These are phyloP conservation scores for Poterioochromonas sp. DNA, from an alignment of 352 stramenopile species.

Conservation along the genomic window DNA sequence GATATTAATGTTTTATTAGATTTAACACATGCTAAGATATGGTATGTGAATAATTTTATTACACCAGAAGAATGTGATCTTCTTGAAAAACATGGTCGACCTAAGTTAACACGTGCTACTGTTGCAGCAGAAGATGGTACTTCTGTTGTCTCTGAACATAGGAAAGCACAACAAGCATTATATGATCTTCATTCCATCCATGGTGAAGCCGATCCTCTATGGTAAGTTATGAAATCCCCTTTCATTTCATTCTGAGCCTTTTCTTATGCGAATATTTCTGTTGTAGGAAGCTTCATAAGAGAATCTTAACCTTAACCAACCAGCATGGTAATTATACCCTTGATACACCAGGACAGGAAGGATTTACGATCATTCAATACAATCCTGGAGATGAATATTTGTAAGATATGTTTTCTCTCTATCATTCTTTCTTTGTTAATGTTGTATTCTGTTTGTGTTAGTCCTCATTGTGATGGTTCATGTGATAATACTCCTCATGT, in stretches of 20 bases:
- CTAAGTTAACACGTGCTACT: constrained; percentile 26
- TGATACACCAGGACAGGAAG: constrained; percentile 37
- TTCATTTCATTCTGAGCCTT: neutral
- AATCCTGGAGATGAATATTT: constrained; percentile 40
- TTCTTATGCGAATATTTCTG: neutral
- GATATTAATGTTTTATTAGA: neutral
- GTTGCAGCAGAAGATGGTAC: constrained; percentile 27
- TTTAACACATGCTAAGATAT: constrained; percentile 32
- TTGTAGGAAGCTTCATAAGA: neutral
- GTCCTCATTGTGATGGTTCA: constrained; percentile 43
- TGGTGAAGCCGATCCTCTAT: neutral
- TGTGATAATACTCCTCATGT: constrained; percentile 38
- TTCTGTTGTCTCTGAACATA: neutral
- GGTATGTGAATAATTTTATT: constrained; percentile 41
- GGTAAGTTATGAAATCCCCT: neutral
- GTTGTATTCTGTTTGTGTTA: neutral
- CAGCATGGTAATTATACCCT: constrained; percentile 33
- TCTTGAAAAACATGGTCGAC: constrained; percentile 34
- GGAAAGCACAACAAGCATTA: constrained; percentile 21
- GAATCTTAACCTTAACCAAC: constrained; percentile 9
- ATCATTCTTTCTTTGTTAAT: neutral
- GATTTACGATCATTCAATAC: constrained; percentile 45
- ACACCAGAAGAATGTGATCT: constrained; percentile 40
- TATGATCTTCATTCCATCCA: neutral
- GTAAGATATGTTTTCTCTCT: neutral